These are phyloP conservation scores for Crepidotus variabilis DNA, from an alignment of 768 basidiomycete genomes.

Conservation along the genomic window DNA sequence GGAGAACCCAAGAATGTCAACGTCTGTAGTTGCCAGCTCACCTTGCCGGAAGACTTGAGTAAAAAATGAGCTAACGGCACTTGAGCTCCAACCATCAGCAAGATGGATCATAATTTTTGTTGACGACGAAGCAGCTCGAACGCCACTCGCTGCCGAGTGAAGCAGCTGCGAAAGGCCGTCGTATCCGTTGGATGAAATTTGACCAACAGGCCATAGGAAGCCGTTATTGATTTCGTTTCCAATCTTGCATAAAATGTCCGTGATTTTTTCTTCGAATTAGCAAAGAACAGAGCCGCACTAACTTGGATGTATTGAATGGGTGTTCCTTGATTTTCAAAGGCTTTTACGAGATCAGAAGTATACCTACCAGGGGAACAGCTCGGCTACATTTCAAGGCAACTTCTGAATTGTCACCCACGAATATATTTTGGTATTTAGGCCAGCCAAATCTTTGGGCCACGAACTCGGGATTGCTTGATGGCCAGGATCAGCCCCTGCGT, in stretches of 20 bases:
- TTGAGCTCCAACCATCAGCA: conserved; percentile 58
- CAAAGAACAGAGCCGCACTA: conserved; percentile 1
- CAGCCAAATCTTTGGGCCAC: conserved; percentile 48
- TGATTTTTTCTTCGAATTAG: neutral
- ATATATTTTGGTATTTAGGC: conserved; percentile 56
- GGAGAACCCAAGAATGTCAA: conserved; percentile 61
- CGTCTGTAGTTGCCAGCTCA: conserved; percentile 41
- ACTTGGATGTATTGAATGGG: conserved; percentile 51
- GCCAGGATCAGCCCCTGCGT: conserved; percentile 63
- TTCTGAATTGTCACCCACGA: conserved; percentile 28
- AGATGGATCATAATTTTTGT: conserved; percentile 55
- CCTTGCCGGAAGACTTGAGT: conserved; percentile 49
- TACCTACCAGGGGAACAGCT: conserved; percentile 31
- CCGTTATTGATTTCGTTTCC: conserved; percentile 69
- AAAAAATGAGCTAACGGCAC: conserved; percentile 45
- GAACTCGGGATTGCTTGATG: conserved; percentile 55
- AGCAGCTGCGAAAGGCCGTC: conserved; percentile 53
- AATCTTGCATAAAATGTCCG: conserved; percentile 27
- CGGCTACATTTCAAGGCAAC: neutral
- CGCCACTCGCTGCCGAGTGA: conserved; percentile 57
- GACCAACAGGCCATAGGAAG: conserved; percentile 57
- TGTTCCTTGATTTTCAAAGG: conserved; percentile 50
- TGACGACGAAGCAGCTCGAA: conserved; percentile 41
- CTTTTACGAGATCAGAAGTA: conserved; percentile 46
- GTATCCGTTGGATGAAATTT: conserved; percentile 49